Evolutionary conservation across 2,329 filamentous ascomycete species (phyloP), one percentile per base, ranked within the genome.

Genomic region (Fusarium tjaetaba): DNA sequence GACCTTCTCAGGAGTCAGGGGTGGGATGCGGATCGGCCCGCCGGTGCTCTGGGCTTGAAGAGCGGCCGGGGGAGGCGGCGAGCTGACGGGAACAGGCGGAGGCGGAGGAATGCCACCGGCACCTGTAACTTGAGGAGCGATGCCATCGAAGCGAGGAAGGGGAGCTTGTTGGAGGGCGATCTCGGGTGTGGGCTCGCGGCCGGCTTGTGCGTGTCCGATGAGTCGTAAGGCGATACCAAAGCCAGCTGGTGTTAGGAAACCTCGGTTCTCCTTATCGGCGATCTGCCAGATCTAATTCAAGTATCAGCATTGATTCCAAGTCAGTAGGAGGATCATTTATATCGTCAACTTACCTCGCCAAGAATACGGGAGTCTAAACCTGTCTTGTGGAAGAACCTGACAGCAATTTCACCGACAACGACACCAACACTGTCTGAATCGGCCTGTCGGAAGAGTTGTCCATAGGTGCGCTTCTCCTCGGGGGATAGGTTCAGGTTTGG

Each of bases 381-480:
- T 51, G 96, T 98, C 87, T 96, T 96, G 84, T 98, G 95, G 81
- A 99, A 99, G 87, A 99, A 98, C 82, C 95, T 94, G 82, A 99
- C 95, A 67, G 96, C 96, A 70, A 97, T 89, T 84, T 99, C 96
- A 83, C 96, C 96, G 24, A 96, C 98, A 39, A 99, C 94, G 73
- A 98, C 95, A 63, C 95, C 95, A 65, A 97, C 92, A 81, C 90
- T 93, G 78, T 98, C 96, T 68, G 92, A 93, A 84, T 99, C 96
- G 75, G 96, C 96, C 79, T 95, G 92, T 82, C 93, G 91, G 85
- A 99, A 98, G 72, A 99, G 91, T 83, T 96, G 94, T 77, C 93
- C 94, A 83, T 97, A 99, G 68, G 94, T 90, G 82, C 94, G 93
- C 86, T 97, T 98, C 88, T 99, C 96, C 76, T 98, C 95, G 55